phyloP scores from a whole-genome alignment of 1,139 yeast species.

The Lodderomyces margitis region DNA sequence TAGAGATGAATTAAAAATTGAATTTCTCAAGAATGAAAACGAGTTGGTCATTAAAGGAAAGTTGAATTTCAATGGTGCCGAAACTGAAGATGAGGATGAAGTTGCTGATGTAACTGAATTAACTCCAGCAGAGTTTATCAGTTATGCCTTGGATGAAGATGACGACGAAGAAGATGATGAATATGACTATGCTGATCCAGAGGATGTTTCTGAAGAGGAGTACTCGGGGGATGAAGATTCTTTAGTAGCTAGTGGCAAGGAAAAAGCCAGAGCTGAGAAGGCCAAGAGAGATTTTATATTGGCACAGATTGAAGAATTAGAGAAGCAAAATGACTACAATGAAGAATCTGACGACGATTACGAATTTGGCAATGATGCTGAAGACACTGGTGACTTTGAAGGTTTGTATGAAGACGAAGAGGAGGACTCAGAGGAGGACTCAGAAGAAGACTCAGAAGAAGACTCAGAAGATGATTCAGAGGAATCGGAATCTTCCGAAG shows the following conservation, averaged over 20 bases:
- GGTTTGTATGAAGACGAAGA: constrained; percentile 14
- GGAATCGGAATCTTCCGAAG: constrained; percentile 23
- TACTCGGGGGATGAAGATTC: constrained; percentile 20
- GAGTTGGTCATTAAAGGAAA: constrained; percentile 45
- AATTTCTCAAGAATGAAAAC: constrained; percentile 42
- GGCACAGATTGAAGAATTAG: constrained; percentile 32
- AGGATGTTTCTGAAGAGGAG: constrained; percentile 23
- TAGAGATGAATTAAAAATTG: constrained; percentile 42
- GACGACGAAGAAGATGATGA: constrained; percentile 19
- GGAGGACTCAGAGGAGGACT: constrained; percentile 13
- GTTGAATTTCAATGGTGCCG: constrained; percentile 33
- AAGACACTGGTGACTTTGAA: constrained; percentile 17
- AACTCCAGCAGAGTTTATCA: constrained; percentile 6
- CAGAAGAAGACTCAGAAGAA: constrained; percentile 12
- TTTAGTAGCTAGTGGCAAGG: constrained; percentile 19
- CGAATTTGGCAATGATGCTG: constrained; percentile 20
- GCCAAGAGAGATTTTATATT: constrained; percentile 27
- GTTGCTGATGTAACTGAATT: constrained; percentile 16
- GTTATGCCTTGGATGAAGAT: constrained; percentile 13
- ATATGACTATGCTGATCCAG: constrained; percentile 31
- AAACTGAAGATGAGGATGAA: constrained; percentile 13
- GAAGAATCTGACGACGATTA: constrained; percentile 42
- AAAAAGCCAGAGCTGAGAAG: constrained; percentile 13
- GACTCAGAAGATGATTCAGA: too few relatives aligned
- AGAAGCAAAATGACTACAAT: constrained; percentile 40